Percentiles rank a stretch among this genome's conserved stretches.
phyloP scores from a whole-genome alignment of 176 grass and related monocot genomes.

The Calamus simplicifolius region DNA sequence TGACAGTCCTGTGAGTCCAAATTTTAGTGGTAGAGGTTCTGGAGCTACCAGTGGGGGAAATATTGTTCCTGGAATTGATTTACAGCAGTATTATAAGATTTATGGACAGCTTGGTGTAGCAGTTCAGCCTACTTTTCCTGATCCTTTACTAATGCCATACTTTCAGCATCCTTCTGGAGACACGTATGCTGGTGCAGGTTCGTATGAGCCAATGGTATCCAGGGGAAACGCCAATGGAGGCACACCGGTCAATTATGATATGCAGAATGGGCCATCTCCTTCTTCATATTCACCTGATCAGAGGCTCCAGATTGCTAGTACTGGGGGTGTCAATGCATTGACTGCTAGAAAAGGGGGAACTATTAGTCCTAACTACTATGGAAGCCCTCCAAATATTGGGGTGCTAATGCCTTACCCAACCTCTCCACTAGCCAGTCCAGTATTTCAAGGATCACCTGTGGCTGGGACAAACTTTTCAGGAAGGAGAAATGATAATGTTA shows the following conservation, averaged over 20 bases:
- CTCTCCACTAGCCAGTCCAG: constrained; percentile 20
- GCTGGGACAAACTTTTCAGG: constrained; percentile 34
- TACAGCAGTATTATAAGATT: constrained; percentile 62
- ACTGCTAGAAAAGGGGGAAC: constrained; percentile 37
- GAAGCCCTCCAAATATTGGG: constrained; percentile 38
- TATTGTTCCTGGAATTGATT: constrained; percentile 38
- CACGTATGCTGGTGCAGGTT: constrained; percentile 44
- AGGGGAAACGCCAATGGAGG: constrained; percentile 43
- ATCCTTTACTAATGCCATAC: constrained; percentile 49
- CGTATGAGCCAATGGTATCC: constrained; percentile 55
- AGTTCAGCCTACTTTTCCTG: constrained; percentile 56
- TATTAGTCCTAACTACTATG: constrained; percentile 43
- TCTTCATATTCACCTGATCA: constrained; percentile 44
- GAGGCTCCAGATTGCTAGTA: constrained; percentile 38
- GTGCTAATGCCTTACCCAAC: constrained; percentile 42
- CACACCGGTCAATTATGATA: constrained; percentile 48
- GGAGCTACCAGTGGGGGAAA: constrained; percentile 44
- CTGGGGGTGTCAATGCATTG: constrained; percentile 36
- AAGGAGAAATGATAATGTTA: constrained; percentile 50
- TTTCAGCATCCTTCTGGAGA: constrained; percentile 57
- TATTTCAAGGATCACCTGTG: constrained; percentile 47
- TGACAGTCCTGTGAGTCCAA: constrained; percentile 51
- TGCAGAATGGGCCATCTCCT: constrained; percentile 28
- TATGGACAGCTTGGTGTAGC: constrained; percentile 62
- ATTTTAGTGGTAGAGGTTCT: constrained; percentile 48